Conservation (phyloP, 164 flowering plant species). For the Houttuynia cordata region DNA sequence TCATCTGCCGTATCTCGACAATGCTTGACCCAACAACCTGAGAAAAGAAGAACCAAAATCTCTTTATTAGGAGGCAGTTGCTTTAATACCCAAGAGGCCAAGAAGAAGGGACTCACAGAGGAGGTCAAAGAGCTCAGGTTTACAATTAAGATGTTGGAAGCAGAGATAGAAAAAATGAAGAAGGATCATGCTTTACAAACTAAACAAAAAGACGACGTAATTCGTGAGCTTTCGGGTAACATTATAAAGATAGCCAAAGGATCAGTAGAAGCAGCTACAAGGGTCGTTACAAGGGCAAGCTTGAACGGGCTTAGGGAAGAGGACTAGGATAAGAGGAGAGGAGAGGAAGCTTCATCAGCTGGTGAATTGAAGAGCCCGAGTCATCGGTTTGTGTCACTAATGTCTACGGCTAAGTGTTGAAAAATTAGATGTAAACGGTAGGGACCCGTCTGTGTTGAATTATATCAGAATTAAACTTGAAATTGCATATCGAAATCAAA, state of each 20-base stretch:
- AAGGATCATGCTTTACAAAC: slow-evolving; percentile 52
- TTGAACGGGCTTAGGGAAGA: slow-evolving; percentile 25
- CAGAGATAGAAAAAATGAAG: slow-evolving; percentile 59
- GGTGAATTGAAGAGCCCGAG: slow-evolving; percentile 64
- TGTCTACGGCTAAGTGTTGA: slow-evolving; percentile 65
- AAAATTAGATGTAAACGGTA: no score
- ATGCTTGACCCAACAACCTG: slow-evolving; percentile 35
- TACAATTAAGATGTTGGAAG: slow-evolving; percentile 45
- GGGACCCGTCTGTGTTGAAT: no score
- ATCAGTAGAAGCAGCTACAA: slow-evolving; percentile 14
- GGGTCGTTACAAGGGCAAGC: slow-evolving; percentile 47
- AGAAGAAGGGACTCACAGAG: slow-evolving; percentile 38
- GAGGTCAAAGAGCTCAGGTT: slow-evolving; percentile 32
- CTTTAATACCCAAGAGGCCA: slow-evolving; percentile 56
- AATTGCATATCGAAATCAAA: no score
- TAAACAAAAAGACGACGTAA: slow-evolving; percentile 63
- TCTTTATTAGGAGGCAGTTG: slow-evolving; percentile 43
- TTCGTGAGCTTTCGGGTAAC: slow-evolving; percentile 43
- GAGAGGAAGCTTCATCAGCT: slow-evolving; percentile 3
- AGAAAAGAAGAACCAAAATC: slow-evolving; percentile 34
- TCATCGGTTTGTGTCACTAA: slow-evolving; percentile 61
- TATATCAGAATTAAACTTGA: no score
- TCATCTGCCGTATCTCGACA: slow-evolving; percentile 44
- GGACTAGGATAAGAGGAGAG: slow-evolving; percentile 6
- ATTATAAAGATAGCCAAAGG: slow-evolving; percentile 16